Conservation (phyloP, 352 stramenopile genomes). For the Peronospora tabacina region DNA sequence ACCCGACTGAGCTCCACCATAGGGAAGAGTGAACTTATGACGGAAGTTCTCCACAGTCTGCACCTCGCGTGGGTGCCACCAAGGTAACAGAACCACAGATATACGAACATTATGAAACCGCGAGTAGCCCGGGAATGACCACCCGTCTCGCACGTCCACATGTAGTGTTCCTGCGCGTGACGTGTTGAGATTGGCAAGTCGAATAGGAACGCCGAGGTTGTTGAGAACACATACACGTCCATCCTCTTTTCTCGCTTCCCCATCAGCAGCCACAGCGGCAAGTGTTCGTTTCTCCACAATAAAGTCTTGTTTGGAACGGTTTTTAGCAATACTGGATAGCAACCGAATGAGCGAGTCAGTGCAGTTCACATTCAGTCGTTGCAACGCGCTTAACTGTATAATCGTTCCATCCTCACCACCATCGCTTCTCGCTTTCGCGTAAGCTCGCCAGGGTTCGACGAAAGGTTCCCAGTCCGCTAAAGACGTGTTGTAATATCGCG, state of each 20-base stretch:
- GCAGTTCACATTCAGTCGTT: slow-evolving; percentile 83
- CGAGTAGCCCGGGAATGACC: slow-evolving; percentile 73
- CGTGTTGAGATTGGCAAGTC: slow-evolving; percentile 83
- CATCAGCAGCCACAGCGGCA: slow-evolving; percentile 65
- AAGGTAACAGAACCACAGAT: slow-evolving; percentile 76
- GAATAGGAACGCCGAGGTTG: slow-evolving; percentile 82
- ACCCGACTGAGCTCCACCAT: slow-evolving; percentile 77
- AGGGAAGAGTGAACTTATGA: slow-evolving; percentile 75
- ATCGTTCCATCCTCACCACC: slow-evolving; percentile 47
- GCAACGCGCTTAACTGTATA: slow-evolving; percentile 73
- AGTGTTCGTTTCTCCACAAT: slow-evolving; percentile 69
- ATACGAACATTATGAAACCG: slow-evolving; percentile 83
- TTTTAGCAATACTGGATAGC: slow-evolving; percentile 72
- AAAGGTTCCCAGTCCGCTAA: slow-evolving; percentile 85
- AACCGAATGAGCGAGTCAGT: slow-evolving; percentile 78
- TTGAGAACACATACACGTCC: slow-evolving; percentile 84
- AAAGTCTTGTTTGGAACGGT: slow-evolving; percentile 62
- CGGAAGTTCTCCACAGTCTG: slow-evolving; percentile 62
- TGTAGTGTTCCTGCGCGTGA: slow-evolving; percentile 70
- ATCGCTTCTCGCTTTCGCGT: slow-evolving; percentile 55
- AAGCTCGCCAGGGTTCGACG: slow-evolving; percentile 76
- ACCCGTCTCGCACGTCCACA: slow-evolving; percentile 79
- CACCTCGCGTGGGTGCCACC: slow-evolving; percentile 77
- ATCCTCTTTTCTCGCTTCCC: slow-evolving; percentile 77
- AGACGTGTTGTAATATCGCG: slow-evolving; percentile 84